These are phyloP conservation scores for Xylariomycetidae sp. DNA, from an alignment of 2,329 filamentous ascomycete genomes.

Conservation along the genomic window DNA sequence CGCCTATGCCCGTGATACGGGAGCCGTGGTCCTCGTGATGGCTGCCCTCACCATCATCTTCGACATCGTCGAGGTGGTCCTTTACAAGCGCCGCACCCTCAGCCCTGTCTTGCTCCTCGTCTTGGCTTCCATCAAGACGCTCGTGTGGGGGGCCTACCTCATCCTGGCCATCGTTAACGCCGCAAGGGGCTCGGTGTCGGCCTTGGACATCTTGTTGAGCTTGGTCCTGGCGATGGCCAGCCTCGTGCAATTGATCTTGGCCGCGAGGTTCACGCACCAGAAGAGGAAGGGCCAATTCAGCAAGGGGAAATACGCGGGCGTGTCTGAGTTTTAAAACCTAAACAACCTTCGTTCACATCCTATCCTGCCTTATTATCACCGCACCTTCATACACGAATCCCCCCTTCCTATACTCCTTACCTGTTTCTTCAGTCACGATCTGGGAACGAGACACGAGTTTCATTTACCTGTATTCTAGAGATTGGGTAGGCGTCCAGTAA, in stretches of 20 bases:
- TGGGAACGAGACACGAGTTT: too few relatives aligned
- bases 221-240: conserved; percentile 7
- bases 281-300: conserved; percentile 8
- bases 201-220: conserved; percentile 7
- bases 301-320: too few relatives aligned
- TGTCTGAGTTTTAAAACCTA: too few relatives aligned
- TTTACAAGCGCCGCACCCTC: conserved; percentile 8
- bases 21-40: conserved; percentile 9
- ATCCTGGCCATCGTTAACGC: conserved; percentile 7
- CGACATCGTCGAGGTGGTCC: conserved; percentile 8
- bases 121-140: conserved; percentile 9
- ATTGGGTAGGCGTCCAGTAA: too few relatives aligned
- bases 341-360: too few relatives aligned
- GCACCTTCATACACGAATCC: too few relatives aligned
- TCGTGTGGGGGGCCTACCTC: conserved; percentile 11
- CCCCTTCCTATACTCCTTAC: too few relatives aligned
- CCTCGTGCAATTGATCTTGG: conserved; percentile 9
- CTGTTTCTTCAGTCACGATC: too few relatives aligned
- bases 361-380: too few relatives aligned
- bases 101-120: conserved; percentile 11
- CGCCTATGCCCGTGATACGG: conserved; percentile 4
- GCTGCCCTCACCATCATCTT: conserved; percentile 10
- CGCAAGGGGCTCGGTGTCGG: conserved; percentile 1
- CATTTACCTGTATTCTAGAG: too few relatives aligned
- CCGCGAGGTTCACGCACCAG: conserved; percentile 10